A percentile compares a stretch with the other conserved stretches of the same genome.
Evolutionary conservation across 306 rosid species (phyloP).

Genomic region (Ormosia semicastrata): DNA sequence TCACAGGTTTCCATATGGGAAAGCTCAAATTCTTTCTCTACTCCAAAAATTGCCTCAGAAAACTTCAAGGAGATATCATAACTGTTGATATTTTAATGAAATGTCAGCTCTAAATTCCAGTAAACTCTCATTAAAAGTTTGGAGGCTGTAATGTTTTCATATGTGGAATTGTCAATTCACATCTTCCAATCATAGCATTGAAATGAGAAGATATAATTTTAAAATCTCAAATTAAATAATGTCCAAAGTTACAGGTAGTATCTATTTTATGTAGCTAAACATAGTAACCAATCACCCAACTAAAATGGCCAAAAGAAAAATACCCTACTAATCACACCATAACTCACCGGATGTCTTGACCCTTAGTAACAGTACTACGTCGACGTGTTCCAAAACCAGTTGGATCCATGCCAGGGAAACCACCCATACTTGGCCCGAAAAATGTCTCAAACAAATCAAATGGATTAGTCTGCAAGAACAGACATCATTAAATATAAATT

Average conservation of each 20-base stretch:
- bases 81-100: conserved; percentile 55
- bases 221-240: neutral
- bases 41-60: conserved; percentile 91
- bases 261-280: neutral
- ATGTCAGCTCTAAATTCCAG: conserved; percentile 33
- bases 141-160: neutral
- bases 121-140: conserved; percentile 5
- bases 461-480: conserved; percentile 64
- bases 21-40: conserved; percentile 88
- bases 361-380: conserved; percentile 74
- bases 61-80: conserved; percentile 82
- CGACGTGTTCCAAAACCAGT: conserved; percentile 62
- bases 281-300: neutral
- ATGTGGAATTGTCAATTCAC: neutral
- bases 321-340: neutral
- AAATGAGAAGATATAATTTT: neutral
- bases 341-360: conserved; percentile 70
- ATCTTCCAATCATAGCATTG: neutral
- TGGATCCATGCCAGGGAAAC: conserved; percentile 62
- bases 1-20: conserved; percentile 97
- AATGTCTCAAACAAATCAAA: conserved; percentile 79
- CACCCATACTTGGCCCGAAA: conserved; percentile 67
- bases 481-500: neutral
- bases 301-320: neutral
- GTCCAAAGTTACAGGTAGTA: neutral